Conservation (phyloP, 768 basidiomycete species). For the Trametes cinnabarina region DNA sequence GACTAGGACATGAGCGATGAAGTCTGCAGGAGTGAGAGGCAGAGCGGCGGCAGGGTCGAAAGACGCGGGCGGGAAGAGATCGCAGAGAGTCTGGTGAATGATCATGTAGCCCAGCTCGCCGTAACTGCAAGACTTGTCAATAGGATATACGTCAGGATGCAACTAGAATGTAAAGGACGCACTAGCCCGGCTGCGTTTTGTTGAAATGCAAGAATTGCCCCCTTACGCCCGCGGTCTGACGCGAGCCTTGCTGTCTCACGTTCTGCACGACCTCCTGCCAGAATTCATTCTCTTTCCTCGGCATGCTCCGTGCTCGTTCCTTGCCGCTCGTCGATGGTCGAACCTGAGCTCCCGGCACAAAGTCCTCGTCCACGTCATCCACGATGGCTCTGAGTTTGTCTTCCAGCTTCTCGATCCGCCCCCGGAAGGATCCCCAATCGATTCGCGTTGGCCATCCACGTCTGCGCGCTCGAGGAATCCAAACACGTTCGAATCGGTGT, state of each 20-base stretch:
- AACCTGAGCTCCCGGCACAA: constrained; percentile 16
- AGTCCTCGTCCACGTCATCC: constrained; percentile 40
- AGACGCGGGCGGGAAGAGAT: constrained; percentile 64
- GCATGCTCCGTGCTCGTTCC: constrained; percentile 19
- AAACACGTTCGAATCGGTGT: constrained; percentile 72
- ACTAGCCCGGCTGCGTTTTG: constrained; percentile 89
- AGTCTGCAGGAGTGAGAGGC: constrained; percentile 73
- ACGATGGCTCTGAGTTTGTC: constrained; percentile 49
- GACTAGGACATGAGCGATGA: constrained; percentile 81
- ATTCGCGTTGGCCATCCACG: constrained; percentile 79
- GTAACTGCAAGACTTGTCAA: too few relatives aligned
- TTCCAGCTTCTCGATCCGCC: constrained; percentile 53
- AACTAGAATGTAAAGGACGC: constrained; percentile 32
- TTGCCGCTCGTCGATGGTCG: constrained; percentile 21
- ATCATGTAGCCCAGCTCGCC: constrained; percentile 82
- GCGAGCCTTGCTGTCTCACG: constrained; percentile 62
- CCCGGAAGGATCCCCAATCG: constrained; percentile 55
- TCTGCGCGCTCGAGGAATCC: constrained; percentile 66
- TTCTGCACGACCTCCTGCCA: constrained; percentile 67
- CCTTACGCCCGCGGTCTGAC: constrained; percentile 62
- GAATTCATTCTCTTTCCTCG: constrained; percentile 51
- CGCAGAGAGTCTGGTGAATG: constrained; percentile 73
- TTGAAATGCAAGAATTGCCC: constrained; percentile 80
- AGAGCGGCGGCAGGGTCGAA: constrained; percentile 52
- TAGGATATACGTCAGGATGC: neutral